Evolutionary conservation across 2,329 filamentous ascomycete species (phyloP).

Genomic region (Mycogone perniciosa): DNA sequence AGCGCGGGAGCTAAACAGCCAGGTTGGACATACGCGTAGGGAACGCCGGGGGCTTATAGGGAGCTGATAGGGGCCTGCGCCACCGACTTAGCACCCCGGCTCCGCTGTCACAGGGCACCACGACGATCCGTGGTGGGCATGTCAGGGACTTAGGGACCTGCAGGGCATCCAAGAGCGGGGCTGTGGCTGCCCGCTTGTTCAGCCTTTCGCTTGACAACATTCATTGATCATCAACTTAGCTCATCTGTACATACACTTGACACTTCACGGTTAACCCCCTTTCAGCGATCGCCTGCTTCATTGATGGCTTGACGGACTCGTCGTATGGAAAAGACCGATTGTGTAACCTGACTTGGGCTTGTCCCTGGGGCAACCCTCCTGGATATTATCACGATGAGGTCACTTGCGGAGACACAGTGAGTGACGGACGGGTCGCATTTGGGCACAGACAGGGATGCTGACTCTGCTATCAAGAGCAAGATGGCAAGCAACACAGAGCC

Average conservation of each 20-base stretch:
- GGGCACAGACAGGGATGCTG: neutral
- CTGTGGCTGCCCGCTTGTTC: neutral
- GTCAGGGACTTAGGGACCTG: neutral
- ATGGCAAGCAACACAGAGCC: constrained; percentile 59
- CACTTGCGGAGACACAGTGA: constrained; percentile 31
- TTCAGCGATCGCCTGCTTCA: neutral
- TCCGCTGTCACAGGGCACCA: no score
- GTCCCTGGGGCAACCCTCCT: neutral
- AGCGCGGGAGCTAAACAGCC: no score
- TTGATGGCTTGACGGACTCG: neutral
- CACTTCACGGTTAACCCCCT: no score
- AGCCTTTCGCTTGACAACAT: neutral
- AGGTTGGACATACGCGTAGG: neutral
- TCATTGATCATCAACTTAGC: neutral
- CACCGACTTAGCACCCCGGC: no score
- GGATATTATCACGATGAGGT: constrained; percentile 26
- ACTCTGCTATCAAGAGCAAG: constrained; percentile 43
- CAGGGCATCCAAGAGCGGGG: constrained; percentile 3
- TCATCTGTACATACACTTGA: neutral
- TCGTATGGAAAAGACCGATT: neutral
- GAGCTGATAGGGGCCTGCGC: neutral
- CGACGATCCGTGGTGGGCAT: no score
- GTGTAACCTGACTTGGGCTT: neutral
- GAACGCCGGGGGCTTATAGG: neutral
- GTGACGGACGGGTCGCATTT: no score